Base-by-base conservation (phyloP, 192 early-diverging fungal species). In the Linnemannia hyalina region DNA sequence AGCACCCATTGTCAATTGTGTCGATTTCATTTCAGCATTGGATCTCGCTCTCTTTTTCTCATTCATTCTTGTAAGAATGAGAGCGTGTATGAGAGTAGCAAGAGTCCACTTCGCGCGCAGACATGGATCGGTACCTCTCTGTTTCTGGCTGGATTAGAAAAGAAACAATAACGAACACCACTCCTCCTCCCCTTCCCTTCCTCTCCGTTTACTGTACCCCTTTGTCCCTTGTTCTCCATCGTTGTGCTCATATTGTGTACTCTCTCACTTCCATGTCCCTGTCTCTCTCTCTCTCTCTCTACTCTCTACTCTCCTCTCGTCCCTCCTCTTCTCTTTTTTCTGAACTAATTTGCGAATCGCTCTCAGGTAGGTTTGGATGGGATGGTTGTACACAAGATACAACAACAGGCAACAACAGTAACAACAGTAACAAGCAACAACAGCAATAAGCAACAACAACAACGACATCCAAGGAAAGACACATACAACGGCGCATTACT, bases 21-120 rank as follows among this genome's bases (percentile, higher is more conserved):
- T 65, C 29, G 60, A 65, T 32, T 65, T 65, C 60, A 32, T 65
- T 65, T 65, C 29, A 65, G 23, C 55, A 57, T n/a, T 57, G 55
- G n/a, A 23, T 10, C 6, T 57, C n/a, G 6, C n/a, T 57, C 55
- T 23, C 13, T 65, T 32, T 10, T 65, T 52, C 18, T 52, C 49
- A 52, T 20, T 52, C 49, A 52, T 52, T 52, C 49, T 20, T 22
- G 49, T 20, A 52, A 0, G 49, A 46, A 13, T 15, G 44, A n/a
- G n/a, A 60, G 23, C 0, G 23, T 26, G 55, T 6, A n/a, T 35
- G 0, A 60, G n/a, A 29, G 57, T 23, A 60, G n/a, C 6, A n/a
- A n/a, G 23, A 11, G n/a, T 60, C 22, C 57, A 26, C 57, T 13
- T 2, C 44, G 26, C 29, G 7, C 57, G n/a, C 9, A 60, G 6